Evolutionary conservation across 2,329 filamentous ascomycete species (phyloP).

Genomic region (Alternaria viburni): DNA sequence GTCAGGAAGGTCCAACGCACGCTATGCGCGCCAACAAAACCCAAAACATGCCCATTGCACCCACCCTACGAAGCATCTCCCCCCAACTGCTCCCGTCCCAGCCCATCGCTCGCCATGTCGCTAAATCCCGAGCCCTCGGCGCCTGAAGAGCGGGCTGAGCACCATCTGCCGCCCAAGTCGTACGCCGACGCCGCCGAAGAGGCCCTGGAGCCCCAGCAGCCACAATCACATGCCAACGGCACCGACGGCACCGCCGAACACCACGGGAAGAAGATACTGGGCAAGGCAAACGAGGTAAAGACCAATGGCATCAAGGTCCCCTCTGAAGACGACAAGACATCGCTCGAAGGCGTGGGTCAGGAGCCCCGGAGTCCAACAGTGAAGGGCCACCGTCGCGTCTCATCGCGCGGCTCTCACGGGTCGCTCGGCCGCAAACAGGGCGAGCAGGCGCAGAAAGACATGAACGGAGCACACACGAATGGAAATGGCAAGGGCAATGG

Average conservation of each 20-base stretch:
- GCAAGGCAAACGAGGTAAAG: slow-evolving; percentile 16
- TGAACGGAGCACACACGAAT: slow-evolving; percentile 52
- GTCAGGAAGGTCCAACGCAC: slow-evolving; percentile 27
- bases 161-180: slow-evolving; percentile 51
- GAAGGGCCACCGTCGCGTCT: slow-evolving; percentile 36
- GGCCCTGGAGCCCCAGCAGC: slow-evolving; percentile 32
- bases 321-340: slow-evolving; percentile 16
- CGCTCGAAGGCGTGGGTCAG: slow-evolving; percentile 41
- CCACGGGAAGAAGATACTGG: slow-evolving; percentile 2
- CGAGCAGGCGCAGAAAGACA: slow-evolving; percentile 32
- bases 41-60: slow-evolving; percentile 9
- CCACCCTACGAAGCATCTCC: slow-evolving; percentile 4
- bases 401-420: slow-evolving; percentile 39
- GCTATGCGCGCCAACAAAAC: slow-evolving; percentile 30
- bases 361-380: slow-evolving; percentile 43
- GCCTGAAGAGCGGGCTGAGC: slow-evolving; percentile 48
- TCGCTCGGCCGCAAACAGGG: slow-evolving; percentile 38
- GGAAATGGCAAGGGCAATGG: slow-evolving; percentile 53
- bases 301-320: slow-evolving; percentile 21
- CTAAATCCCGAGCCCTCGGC: slow-evolving; percentile 51
- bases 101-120: slow-evolving; percentile 42
- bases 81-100: not conserved
- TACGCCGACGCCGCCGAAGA: slow-evolving; percentile 52
- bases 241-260: slow-evolving; percentile 22
- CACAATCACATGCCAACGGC: slow-evolving; percentile 31